phyloP scores from a whole-genome alignment of 179 eudicot genomes.

The Beta corolliflora region DNA sequence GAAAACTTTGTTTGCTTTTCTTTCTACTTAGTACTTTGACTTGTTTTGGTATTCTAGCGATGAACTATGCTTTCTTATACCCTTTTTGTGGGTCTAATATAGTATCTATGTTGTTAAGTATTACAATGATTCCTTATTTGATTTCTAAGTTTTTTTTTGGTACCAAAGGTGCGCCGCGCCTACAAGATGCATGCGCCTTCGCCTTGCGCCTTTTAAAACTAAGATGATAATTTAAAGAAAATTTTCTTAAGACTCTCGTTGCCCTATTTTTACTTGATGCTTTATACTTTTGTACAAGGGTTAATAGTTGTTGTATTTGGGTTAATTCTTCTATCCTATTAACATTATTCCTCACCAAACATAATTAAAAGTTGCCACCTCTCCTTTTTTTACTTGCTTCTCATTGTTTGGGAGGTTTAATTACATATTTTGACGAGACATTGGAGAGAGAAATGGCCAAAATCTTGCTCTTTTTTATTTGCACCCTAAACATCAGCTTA shows the following conservation, averaged over 20 bases:
- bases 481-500: neutral
- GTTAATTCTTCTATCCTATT: neutral
- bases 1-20: too few relatives aligned
- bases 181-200: too few relatives aligned
- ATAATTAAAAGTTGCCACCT: neutral
- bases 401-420: neutral
- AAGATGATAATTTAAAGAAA: neutral
- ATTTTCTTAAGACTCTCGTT: neutral
- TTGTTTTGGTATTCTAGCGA: too few relatives aligned
- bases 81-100: too few relatives aligned
- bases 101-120: too few relatives aligned
- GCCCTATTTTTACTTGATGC: neutral
- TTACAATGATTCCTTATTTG: too few relatives aligned
- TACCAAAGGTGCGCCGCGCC: too few relatives aligned
- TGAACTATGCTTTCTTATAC: too few relatives aligned
- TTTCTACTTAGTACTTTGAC: too few relatives aligned
- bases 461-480: neutral
- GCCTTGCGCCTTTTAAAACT: too few relatives aligned
- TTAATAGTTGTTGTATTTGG: neutral
- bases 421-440: neutral
- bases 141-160: too few relatives aligned
- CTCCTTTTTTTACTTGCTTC: neutral
- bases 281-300: neutral
- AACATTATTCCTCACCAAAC: neutral
- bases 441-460: neutral